Conservation (phyloP, 2,329 filamentous ascomycete genomes). For the Xylaria sp. region DNA sequence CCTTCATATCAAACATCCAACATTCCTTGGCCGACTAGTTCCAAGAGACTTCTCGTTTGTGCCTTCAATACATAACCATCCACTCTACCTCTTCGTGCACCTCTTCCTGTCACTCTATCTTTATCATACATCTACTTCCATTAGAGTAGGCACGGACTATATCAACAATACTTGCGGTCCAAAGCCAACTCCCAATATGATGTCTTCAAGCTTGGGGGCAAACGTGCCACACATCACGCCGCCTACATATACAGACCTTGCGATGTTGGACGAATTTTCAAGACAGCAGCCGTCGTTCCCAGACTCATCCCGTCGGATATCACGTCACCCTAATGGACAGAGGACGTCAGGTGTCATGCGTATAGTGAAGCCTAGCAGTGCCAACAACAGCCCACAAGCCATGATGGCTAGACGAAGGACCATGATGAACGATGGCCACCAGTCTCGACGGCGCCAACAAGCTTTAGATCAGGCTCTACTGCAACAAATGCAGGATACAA, state of each 20-base stretch:
- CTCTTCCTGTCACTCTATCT: neutral
- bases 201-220: slow-evolving; percentile 44
- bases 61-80: slow-evolving; percentile 30
- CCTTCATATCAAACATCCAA: slow-evolving; percentile 37
- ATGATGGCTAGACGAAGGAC: slow-evolving; percentile 60
- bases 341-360: slow-evolving; percentile 59
- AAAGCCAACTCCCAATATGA: slow-evolving; percentile 33
- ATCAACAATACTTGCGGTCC: neutral
- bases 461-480: slow-evolving; percentile 51
- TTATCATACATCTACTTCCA: slow-evolving; percentile 1
- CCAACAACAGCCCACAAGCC: slow-evolving; percentile 70
- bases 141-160: slow-evolving; percentile 1
- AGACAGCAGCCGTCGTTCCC: slow-evolving; percentile 58
- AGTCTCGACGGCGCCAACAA: slow-evolving; percentile 55
- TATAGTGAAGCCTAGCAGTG: slow-evolving; percentile 68
- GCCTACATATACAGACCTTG: slow-evolving; percentile 47
- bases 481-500: slow-evolving; percentile 44
- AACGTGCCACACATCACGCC: slow-evolving; percentile 40
- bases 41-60: slow-evolving; percentile 31
- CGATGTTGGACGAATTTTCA: slow-evolving; percentile 57
- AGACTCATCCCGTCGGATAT: slow-evolving; percentile 54
- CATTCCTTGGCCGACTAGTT: slow-evolving; percentile 39
- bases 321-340: slow-evolving; percentile 56
- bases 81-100: slow-evolving; percentile 17
- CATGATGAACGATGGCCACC: slow-evolving; percentile 56